These are phyloP conservation scores for Clarireedia homoeocarpa DNA, from an alignment of 2,329 filamentous ascomycete species.

Conservation along the genomic window DNA sequence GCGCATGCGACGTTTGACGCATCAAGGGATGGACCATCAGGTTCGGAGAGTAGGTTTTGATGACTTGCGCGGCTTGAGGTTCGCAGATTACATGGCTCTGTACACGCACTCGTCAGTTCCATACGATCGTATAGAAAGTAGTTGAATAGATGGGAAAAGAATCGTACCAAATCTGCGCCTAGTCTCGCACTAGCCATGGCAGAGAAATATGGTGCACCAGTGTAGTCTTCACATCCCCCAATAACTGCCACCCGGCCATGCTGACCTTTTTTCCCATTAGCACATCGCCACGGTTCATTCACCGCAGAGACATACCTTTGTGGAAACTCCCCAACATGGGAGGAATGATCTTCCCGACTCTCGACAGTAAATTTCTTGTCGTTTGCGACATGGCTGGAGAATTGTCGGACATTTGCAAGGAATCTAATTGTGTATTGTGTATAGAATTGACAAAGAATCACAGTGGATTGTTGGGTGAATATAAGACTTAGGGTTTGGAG, in stretches of 20 bases:
- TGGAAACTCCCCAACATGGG: conserved; percentile 94
- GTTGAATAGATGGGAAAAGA: neutral
- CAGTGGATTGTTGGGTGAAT: neutral
- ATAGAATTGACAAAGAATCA: neutral
- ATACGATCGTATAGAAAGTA: neutral
- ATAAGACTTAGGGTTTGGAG: too few relatives aligned
- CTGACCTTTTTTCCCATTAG: conserved; percentile 55
- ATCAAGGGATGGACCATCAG: conserved; percentile 98
- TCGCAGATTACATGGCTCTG: conserved; percentile 95
- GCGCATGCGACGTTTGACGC: conserved; percentile 59
- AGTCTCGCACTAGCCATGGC: conserved; percentile 91
- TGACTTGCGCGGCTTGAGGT: conserved; percentile 74
- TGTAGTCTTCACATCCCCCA: conserved; percentile 92
- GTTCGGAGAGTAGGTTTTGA: conserved; percentile 97
- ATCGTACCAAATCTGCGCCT: conserved; percentile 76
- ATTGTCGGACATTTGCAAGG: conserved; percentile 22
- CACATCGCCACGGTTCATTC: conserved; percentile 7
- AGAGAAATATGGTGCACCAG: conserved; percentile 95
- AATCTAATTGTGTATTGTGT: neutral
- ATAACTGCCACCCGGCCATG: conserved; percentile 88
- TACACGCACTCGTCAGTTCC: neutral
- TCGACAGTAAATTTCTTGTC: conserved; percentile 68
- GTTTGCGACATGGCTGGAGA: conserved; percentile 52
- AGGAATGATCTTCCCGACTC: conserved; percentile 83
- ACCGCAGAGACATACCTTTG: conserved; percentile 56